Conservation (phyloP, 768 basidiomycete genomes). For the Hygrocybe punicea region DNA sequence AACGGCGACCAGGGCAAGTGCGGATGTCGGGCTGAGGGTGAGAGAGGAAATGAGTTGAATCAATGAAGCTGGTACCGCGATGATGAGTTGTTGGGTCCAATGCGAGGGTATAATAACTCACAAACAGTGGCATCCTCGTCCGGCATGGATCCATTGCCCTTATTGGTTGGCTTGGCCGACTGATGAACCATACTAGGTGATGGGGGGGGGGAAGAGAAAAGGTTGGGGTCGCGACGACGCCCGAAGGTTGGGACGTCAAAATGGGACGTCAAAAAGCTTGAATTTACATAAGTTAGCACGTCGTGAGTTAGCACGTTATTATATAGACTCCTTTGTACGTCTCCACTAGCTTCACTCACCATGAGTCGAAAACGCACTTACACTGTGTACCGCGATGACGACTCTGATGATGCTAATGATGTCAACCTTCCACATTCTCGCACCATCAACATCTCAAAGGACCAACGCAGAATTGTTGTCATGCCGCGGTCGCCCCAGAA, state of each 20-base stretch:
- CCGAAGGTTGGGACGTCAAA: too few relatives aligned
- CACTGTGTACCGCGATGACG: conserved; percentile 1
- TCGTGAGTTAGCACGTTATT: too few relatives aligned
- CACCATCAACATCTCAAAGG: not conserved
- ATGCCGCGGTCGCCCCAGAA: not conserved
- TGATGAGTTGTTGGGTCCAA: not conserved
- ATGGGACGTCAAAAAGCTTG: too few relatives aligned
- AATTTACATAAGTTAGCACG: not conserved
- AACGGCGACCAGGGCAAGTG: not conserved
- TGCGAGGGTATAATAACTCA: not conserved
- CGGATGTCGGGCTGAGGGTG: not conserved
- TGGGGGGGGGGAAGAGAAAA: too few relatives aligned
- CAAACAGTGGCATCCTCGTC: not conserved
- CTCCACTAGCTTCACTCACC: not conserved
- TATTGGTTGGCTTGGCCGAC: too few relatives aligned
- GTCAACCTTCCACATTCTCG: not conserved
- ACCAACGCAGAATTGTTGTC: not conserved
- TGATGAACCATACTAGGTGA: too few relatives aligned
- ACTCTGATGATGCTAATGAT: conserved; percentile 2
- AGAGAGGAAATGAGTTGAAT: not conserved
- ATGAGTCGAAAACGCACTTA: not conserved
- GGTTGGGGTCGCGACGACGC: too few relatives aligned
- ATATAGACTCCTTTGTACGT: not conserved
- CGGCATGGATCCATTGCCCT: not conserved
- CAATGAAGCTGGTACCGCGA: not conserved